Evolutionary conservation across 2,329 filamentous ascomycete genomes (phyloP), one percentile per base, ranked within the genome.

Genomic region (Penicillium sp.): DNA sequence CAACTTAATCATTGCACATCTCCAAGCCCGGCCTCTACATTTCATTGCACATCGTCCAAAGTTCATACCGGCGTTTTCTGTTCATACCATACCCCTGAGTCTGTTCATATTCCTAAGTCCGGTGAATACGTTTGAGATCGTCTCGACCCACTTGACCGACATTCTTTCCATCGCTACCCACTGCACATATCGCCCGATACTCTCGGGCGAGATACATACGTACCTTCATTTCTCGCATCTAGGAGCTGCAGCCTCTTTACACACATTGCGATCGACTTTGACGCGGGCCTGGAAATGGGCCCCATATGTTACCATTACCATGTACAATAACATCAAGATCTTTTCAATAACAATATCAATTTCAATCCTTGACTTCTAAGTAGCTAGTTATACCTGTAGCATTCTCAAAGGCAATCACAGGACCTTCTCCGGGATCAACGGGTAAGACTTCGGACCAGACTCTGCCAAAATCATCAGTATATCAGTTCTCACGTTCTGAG

Each of bases 391-490:
- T 14, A 16, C 16, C 35, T 14, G 20, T n/a, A 23, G 8, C 7
- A 20, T 3, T 4, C 8, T 6, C 2, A 18, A 23, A 5, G 11
- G 3, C 3, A 13, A 11, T 24, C 38, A 61, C 40, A 61, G 40
- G 10, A 46, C 52, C 45, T 62, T 69, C 38, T 70, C 63, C 1
- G 63, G 60, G 42, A 69, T 65, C 44, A 73, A 62, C 4, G 63
- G 60, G 36, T 71, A 69, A 3, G 64, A 67, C 51, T 66, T 74
- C 0, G 72, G 70, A 26, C 72, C 64, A 14, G 69, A 73, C 42
- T 76, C 71, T 52, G 31, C 6, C 6, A 34, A 9, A 34, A 37
- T 6, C 22, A n/a, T 14, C n/a, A 24, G 11, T 20, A 37, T 1
- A n/a, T 14, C 4, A 24, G 8, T n/a, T 13, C 18, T 22, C 20